Conservation (phyloP, 306 rosid species). For the Adenanthera pavonina region DNA sequence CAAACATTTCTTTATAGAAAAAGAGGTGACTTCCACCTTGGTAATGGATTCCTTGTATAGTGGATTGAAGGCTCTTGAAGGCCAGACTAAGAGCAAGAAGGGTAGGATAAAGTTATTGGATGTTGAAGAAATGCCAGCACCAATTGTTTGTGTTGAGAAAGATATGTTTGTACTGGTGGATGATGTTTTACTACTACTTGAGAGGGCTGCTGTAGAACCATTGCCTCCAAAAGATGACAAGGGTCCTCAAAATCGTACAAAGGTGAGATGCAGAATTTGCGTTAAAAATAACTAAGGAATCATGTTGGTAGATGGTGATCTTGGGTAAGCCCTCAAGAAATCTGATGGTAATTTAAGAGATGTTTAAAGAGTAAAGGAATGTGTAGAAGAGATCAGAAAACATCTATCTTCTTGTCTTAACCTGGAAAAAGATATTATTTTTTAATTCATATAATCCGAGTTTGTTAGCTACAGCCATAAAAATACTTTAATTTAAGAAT, state of each 20-base stretch:
- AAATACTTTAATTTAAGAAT: not conserved
- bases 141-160: slow-evolving; percentile 86
- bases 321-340: slow-evolving; percentile 17
- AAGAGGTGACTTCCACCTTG: slow-evolving; percentile 97
- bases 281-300: slow-evolving; percentile 15
- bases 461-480: not conserved
- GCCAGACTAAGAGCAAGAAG: slow-evolving; percentile 72
- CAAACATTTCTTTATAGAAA: slow-evolving; percentile 93
- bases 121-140: slow-evolving; percentile 88
- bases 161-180: slow-evolving; percentile 90
- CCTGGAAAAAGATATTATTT: not conserved
- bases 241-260: slow-evolving; percentile 99
- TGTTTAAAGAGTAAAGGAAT: slow-evolving; percentile 16
- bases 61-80: slow-evolving; percentile 97
- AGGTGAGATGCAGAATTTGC: slow-evolving; percentile 58
- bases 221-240: slow-evolving; percentile 99
- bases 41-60: slow-evolving; percentile 98
- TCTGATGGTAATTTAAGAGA: slow-evolving; percentile 7
- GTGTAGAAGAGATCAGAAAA: slow-evolving; percentile 4
- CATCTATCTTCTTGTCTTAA: not conserved
- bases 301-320: slow-evolving; percentile 18
- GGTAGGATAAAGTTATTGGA: slow-evolving; percentile 68
- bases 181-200: slow-evolving; percentile 83
- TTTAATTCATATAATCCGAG: not conserved
- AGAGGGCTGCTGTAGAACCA: slow-evolving; percentile 96